Evolutionary conservation across 192 early-diverging fungal species (phyloP).

Genomic region (Paraglomus occultum): DNA sequence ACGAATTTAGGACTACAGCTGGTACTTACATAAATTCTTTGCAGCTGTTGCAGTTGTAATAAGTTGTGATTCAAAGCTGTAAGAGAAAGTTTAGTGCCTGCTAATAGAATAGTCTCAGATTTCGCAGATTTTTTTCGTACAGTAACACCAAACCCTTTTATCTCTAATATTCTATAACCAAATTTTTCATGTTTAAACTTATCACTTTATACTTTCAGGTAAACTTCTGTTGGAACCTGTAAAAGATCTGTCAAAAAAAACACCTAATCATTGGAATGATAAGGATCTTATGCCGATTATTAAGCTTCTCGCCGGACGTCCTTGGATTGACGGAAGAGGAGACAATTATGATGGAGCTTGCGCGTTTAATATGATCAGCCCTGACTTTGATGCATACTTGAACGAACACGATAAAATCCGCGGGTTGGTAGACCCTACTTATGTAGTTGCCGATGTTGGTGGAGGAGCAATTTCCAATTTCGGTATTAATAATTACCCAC

Average conservation of each 20-base stretch:
- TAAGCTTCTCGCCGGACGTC: constrained; percentile 1
- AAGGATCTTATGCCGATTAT: not conserved
- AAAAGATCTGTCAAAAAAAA: not conserved
- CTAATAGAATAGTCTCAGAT: too few species aligned
- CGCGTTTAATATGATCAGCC: not conserved
- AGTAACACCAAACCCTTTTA: too few species aligned
- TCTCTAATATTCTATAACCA: too few species aligned
- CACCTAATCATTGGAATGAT: not conserved
- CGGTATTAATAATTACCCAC: not conserved
- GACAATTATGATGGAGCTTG: not conserved
- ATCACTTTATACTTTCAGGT: not conserved
- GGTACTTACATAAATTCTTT: too few species aligned
- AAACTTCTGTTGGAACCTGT: constrained; percentile 3
- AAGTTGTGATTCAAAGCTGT: too few species aligned
- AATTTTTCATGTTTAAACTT: too few species aligned
- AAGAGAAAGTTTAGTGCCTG: too few species aligned
- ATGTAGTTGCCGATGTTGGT: not conserved
- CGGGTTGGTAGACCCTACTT: constrained; percentile 4
- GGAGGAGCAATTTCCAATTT: not conserved
- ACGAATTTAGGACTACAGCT: too few species aligned
- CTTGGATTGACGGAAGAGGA: not conserved
- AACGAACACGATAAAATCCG: not conserved
- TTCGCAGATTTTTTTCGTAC: too few species aligned
- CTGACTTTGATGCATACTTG: constrained; percentile 2
- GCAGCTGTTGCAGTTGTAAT: too few species aligned